phyloP scores from a whole-genome alignment of 176 grass and related monocot genomes.

The Hordeum vulgare region DNA sequence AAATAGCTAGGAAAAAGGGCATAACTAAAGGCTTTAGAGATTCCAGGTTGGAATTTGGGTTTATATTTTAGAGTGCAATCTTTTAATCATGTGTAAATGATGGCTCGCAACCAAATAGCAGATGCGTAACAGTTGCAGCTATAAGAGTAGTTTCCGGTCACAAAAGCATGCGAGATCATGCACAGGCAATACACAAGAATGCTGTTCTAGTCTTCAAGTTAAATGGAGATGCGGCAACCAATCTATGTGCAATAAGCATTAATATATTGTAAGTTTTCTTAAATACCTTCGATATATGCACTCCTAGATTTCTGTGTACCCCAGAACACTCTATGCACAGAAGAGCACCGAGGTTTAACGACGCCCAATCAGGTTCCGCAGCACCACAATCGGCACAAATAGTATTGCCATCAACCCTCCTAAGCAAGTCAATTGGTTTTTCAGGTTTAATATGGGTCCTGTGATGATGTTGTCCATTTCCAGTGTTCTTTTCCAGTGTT shows the following conservation, averaged over 20 bases:
- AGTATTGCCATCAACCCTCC: slow-evolving; percentile 74
- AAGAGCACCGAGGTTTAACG: slow-evolving; percentile 90
- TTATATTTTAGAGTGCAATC: not conserved
- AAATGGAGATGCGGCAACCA: slow-evolving; percentile 13
- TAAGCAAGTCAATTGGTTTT: slow-evolving; percentile 88
- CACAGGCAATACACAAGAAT: not conserved
- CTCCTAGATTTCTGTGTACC: slow-evolving; percentile 93
- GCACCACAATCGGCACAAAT: slow-evolving; percentile 87
- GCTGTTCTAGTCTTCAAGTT: not conserved
- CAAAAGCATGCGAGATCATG: slow-evolving; percentile 11
- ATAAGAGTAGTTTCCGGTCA: not conserved
- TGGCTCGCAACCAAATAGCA: not conserved
- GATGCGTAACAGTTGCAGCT: not conserved
- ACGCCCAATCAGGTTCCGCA: slow-evolving; percentile 93
- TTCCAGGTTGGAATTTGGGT: not conserved
- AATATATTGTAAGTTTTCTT: slow-evolving; percentile 14
- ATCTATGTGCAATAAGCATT: not conserved
- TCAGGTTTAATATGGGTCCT: slow-evolving; percentile 59
- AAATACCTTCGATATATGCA: slow-evolving; percentile 97
- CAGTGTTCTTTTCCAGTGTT: slow-evolving; percentile 47
- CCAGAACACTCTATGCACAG: slow-evolving; percentile 99
- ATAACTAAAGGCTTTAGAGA: not conserved
- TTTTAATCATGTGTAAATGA: not conserved
- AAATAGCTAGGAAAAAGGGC: not conserved
- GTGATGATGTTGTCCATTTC: slow-evolving; percentile 77